phyloP scores from a whole-genome alignment of 495 filamentous ascomycete species.

The Penicillium alfredii region DNA sequence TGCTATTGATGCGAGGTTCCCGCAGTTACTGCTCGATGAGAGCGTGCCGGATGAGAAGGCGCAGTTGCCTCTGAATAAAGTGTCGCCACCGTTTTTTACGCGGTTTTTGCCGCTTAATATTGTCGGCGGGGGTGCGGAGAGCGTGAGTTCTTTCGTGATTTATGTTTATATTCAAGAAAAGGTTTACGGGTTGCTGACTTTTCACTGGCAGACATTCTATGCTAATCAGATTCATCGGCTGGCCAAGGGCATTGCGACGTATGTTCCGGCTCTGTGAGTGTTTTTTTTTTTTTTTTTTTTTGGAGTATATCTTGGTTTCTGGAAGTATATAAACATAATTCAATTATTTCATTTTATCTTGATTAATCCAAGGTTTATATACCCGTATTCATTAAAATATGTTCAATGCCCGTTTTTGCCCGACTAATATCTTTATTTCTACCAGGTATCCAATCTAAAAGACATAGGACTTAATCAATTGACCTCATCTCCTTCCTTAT shows the following conservation, averaged over 20 bases:
- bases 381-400: too few species aligned
- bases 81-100: conserved; percentile 26
- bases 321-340: too few species aligned
- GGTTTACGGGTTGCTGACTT: conserved; percentile 1
- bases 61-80: conserved; percentile 30
- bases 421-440: too few species aligned
- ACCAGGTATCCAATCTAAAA: too few species aligned
- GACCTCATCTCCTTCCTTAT: conserved; percentile 4
- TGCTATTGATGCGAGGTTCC: conserved; percentile 41
- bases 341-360: too few species aligned
- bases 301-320: too few species aligned
- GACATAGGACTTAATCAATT: too few species aligned
- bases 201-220: conserved; percentile 32
- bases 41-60: conserved; percentile 46
- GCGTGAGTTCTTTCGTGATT: conserved; percentile 23
- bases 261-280: conserved; percentile 20
- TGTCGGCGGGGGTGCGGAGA: conserved; percentile 42
- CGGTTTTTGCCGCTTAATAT: conserved; percentile 30
- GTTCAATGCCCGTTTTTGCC: too few species aligned
- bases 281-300: not conserved
- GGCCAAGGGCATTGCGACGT: conserved; percentile 29
- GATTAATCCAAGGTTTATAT: too few species aligned
- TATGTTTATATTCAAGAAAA: not conserved
- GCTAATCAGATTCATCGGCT: conserved; percentile 34
- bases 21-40: conserved; percentile 48